Evolutionary conservation across 768 basidiomycete species (phyloP).

Genomic region (Lactarius evosmus): DNA sequence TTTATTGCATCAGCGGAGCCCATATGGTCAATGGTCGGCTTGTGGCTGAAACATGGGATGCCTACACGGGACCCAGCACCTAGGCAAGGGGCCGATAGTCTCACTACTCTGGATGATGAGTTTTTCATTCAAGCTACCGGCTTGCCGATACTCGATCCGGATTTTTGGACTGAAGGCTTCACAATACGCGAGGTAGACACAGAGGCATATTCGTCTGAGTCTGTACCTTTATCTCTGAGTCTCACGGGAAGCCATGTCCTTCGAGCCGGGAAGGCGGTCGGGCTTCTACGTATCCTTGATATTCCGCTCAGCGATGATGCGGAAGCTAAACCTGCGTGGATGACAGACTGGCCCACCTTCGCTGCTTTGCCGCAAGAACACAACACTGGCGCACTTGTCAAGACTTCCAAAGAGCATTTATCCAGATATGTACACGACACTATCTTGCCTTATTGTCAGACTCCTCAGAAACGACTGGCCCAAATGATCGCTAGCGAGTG

Average conservation of each 20-base stretch:
- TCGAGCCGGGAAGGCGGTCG: slow-evolving; percentile 71
- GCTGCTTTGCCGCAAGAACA: slow-evolving; percentile 15
- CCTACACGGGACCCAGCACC: slow-evolving; percentile 36
- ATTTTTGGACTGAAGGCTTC: slow-evolving; percentile 76
- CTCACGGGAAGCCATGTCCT: slow-evolving; percentile 58
- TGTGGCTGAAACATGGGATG: slow-evolving; percentile 76
- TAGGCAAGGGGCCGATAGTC: slow-evolving; percentile 15
- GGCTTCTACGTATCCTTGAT: slow-evolving; percentile 63
- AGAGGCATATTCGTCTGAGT: slow-evolving; percentile 33
- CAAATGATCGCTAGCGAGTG: slow-evolving; percentile 66
- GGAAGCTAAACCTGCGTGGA: slow-evolving; percentile 7
- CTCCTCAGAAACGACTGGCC: slow-evolving; percentile 50
- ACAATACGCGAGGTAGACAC: slow-evolving; percentile 48
- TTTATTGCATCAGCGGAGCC: slow-evolving; percentile 66
- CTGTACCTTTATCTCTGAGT: slow-evolving; percentile 58
- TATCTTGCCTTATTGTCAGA: slow-evolving; percentile 53
- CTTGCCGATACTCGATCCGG: slow-evolving; percentile 53
- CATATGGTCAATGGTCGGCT: slow-evolving; percentile 66
- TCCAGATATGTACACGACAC: slow-evolving; percentile 62
- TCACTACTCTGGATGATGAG: slow-evolving; percentile 54
- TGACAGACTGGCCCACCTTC: slow-evolving; percentile 22
- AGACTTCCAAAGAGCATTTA: slow-evolving; percentile 60
- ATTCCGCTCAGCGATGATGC: slow-evolving; percentile 13
- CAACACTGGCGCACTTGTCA: slow-evolving; percentile 33
- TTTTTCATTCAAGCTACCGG: slow-evolving; percentile 79